Conservation (phyloP, 2,329 filamentous ascomycete species). For the Aspergillus clavatus region DNA sequence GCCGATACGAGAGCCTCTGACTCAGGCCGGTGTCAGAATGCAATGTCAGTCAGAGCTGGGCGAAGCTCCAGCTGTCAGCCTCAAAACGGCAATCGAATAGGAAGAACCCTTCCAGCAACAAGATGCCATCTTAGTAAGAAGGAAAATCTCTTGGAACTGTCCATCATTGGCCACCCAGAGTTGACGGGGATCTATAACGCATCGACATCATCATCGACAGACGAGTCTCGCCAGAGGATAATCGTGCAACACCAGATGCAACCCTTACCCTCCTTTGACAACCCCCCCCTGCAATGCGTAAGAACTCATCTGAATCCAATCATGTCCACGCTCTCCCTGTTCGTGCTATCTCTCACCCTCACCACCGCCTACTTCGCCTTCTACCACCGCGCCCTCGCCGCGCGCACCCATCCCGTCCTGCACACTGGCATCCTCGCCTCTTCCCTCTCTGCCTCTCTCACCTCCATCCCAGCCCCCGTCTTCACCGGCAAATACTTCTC, state of each 20-base stretch:
- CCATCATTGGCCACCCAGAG: no score
- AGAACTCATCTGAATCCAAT: not conserved
- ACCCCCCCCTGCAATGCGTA: not conserved
- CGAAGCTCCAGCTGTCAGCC: not conserved
- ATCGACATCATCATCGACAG: no score
- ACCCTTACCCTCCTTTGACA: not conserved
- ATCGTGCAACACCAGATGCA: no score
- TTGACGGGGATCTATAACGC: no score
- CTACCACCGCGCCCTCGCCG: conserved; percentile 20
- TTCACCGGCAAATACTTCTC: conserved; percentile 17
- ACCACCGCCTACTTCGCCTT: conserved; percentile 20
- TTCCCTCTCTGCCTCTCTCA: conserved; percentile 13
- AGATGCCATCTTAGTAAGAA: no score
- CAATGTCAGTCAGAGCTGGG: not conserved
- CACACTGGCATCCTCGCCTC: conserved; percentile 15
- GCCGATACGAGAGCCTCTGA: not conserved
- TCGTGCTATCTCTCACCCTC: conserved; percentile 14
- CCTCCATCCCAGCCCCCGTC: conserved; percentile 19
- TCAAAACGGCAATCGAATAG: no score
- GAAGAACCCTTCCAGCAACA: no score
- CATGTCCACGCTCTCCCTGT: not conserved
- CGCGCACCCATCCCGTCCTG: conserved; percentile 20
- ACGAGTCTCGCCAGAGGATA: no score
- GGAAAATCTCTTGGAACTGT: no score
- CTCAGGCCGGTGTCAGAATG: not conserved